These are phyloP conservation scores for Dendrothele bispora DNA, from an alignment of 768 basidiomycete genomes.

Conservation along the genomic window DNA sequence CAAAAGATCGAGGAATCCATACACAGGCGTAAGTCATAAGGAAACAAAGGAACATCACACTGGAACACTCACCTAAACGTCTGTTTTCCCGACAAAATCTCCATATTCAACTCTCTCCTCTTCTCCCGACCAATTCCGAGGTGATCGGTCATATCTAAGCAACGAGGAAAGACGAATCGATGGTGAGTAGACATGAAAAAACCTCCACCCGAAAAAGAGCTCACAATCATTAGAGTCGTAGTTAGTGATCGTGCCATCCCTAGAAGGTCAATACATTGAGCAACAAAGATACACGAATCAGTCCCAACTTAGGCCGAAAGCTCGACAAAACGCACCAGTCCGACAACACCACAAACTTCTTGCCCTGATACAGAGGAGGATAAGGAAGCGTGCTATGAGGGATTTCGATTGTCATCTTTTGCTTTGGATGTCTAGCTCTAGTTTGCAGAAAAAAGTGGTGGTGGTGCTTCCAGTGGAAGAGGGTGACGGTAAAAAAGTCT, in stretches of 20 bases:
- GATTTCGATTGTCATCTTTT: conserved; percentile 30
- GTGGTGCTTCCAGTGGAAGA: too few relatives aligned
- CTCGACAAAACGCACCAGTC: conserved; percentile 70
- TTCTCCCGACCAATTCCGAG: conserved; percentile 81
- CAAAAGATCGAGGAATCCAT: too few relatives aligned
- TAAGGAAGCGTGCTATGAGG: conserved; percentile 75
- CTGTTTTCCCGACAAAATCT: conserved; percentile 62
- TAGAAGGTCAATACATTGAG: conserved; percentile 22
- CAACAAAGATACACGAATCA: conserved; percentile 1
- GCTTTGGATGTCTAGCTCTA: too few relatives aligned
- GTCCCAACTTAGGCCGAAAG: background rate
- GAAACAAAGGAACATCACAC: conserved; percentile 12
- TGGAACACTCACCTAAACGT: conserved; percentile 61
- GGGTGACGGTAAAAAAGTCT: too few relatives aligned
- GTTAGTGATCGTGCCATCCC: conserved; percentile 94
- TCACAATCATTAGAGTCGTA: conserved; percentile 91
- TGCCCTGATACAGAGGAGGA: conserved; percentile 76
- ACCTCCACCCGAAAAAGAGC: conserved; percentile 19
- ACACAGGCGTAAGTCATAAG: background rate
- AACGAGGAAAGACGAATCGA: background rate
- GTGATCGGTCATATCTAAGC: conserved; percentile 81
- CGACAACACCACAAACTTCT: conserved; percentile 83
- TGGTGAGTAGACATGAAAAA: background rate
- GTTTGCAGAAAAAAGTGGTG: too few relatives aligned
- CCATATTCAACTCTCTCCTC: conserved; percentile 71